Evolutionary conservation across 2,329 filamentous ascomycete genomes (phyloP), one percentile per base, ranked within the genome.

Genomic region (Scopulariopsis brevicaulis): DNA sequence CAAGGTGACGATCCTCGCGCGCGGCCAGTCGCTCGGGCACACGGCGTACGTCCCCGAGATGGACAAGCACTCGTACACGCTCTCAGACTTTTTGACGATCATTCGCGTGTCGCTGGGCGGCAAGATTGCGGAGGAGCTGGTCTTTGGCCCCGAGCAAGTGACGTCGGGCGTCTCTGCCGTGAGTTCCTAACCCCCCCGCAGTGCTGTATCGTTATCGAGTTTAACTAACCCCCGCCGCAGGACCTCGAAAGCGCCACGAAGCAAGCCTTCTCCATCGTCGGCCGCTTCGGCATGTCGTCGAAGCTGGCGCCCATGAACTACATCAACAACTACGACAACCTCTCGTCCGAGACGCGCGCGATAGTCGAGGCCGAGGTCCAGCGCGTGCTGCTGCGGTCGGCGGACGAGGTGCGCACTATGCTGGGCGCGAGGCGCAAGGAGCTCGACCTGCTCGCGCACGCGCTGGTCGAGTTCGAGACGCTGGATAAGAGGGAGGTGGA

Each of bases 1-100:
- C 80, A 99, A 99, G 74, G 92, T 96, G 55, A 99, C 94, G 1
- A 95, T 99, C 65, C 87, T 99, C 66, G 92, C 94, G 57, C 87
- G 95, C 66, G 94, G 94, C 12, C 85, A 86, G 65, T 83, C 89
- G 25, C 79, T 97, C 8, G 94, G 94, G 60, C 83, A 96, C 62
- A 99, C 94, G 0, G 88, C 89, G 62, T 87, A 87, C 70, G 78
- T 99, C 25, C 92, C 92, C 0, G 87, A 94, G 68, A 91, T 96
- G 78, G 92, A 96, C 74, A 91, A 92, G 71, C 91, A 96, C 66
- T 94, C 90, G 14, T 84, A 85, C 71, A 88, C 88, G n/a, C 90
- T 91, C 65, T 83, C 84, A 58, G 89, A 99, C 68, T 91, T 91
- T 65, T 77, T 92, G 63, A 86, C 89, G 37, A 77, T 84, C 56